Percentiles rank a stretch among this genome's conserved stretches.
Evolutionary conservation across 208 protist species (phyloP).

Genomic region (Naegleria fowleri): DNA sequence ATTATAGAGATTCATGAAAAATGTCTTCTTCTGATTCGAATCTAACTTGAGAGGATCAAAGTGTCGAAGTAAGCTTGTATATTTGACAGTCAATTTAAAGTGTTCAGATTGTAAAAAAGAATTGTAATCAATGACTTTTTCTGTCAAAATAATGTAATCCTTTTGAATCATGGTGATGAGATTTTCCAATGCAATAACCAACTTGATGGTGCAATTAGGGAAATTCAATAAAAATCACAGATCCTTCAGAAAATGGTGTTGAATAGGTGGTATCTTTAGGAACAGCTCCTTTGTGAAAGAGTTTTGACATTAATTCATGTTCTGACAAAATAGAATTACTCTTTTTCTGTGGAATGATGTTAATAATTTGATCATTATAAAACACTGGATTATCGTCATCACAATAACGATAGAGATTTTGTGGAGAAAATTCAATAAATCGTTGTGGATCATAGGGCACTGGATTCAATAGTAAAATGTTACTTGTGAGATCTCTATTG

Average conservation of each 20-base stretch:
- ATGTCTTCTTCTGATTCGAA: not conserved
- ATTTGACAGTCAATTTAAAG: not conserved
- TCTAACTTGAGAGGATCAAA: not conserved
- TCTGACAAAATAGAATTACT: not conserved
- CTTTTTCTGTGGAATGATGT: not conserved
- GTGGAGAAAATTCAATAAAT: not conserved
- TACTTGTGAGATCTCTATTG: not conserved
- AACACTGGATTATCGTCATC: not conserved
- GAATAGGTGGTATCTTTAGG: not conserved
- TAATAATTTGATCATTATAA: not conserved
- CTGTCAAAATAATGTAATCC: not conserved
- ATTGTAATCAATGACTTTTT: not conserved
- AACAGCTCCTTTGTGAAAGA: not conserved
- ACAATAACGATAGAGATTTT: not conserved
- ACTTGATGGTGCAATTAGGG: not conserved
- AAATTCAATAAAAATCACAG: not conserved
- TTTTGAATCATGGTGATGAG: not conserved
- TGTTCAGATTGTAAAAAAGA: not conserved
- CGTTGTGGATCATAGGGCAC: not conserved
- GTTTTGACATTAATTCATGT: not conserved
- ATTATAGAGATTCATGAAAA: not conserved
- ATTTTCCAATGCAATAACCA: not conserved
- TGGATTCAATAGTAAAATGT: not conserved
- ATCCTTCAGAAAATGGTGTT: not conserved
- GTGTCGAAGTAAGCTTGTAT: not conserved